These are phyloP conservation scores for Hysterium pulicare DNA, from an alignment of 2,329 filamentous ascomycete genomes.

Conservation along the genomic window DNA sequence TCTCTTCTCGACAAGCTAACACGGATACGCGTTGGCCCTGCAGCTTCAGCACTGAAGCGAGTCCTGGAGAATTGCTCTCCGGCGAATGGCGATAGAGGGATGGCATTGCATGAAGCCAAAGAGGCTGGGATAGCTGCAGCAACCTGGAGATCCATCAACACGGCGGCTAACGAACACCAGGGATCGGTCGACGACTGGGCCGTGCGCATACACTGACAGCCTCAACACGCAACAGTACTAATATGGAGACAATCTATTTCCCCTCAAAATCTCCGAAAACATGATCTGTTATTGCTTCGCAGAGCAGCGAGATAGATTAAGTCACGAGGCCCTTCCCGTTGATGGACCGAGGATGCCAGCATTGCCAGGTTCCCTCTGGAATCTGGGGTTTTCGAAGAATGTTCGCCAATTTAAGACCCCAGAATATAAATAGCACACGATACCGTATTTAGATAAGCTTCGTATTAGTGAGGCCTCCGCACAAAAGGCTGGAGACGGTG, in stretches of 20 bases:
- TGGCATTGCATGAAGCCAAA: slow-evolving; percentile 2
- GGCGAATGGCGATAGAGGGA: slow-evolving; percentile 12
- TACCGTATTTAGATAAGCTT: background rate
- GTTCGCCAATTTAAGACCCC: slow-evolving; percentile 4
- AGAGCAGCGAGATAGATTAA: slow-evolving; percentile 5
- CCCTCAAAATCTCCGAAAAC: slow-evolving; percentile 7
- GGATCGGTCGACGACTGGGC: slow-evolving; percentile 5
- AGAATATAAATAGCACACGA: slow-evolving; percentile 1
- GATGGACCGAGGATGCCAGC: slow-evolving; percentile 1
- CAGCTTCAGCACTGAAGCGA: slow-evolving; percentile 9
- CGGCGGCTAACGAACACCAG: slow-evolving; percentile 20
- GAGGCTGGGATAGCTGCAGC: slow-evolving; percentile 12
- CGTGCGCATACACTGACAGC: slow-evolving; percentile 1
- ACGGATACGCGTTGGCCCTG: slow-evolving; percentile 3
- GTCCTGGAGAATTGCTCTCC: background rate
- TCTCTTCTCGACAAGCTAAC: slow-evolving; percentile 7
- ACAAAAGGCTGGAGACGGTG: no score
- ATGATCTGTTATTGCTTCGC: slow-evolving; percentile 7
- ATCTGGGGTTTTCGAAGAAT: background rate
- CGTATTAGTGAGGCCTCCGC: no score
- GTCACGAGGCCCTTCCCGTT: no score
- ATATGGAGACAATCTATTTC: slow-evolving; percentile 6
- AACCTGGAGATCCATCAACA: slow-evolving; percentile 9
- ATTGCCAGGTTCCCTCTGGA: background rate
- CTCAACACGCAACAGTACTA: background rate